Evolutionary conservation across 768 basidiomycete species (phyloP), one percentile per base, ranked within the genome.

Genomic region (Russula compacta): DNA sequence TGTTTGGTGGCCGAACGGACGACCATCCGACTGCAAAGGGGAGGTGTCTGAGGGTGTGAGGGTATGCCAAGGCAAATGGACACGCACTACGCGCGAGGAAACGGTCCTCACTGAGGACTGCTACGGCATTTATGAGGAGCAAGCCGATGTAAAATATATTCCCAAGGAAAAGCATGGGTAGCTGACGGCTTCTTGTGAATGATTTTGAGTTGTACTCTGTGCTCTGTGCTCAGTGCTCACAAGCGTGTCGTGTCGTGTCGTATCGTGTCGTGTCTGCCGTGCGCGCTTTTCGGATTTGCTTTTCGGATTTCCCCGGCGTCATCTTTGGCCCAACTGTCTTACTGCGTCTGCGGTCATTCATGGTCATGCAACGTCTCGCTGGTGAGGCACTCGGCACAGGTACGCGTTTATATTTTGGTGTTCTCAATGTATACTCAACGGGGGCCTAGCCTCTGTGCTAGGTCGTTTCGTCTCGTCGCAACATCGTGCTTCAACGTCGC

Each of bases 51-150:
- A 60, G 43, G 56, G 71, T 60, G 72, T 65, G 51, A 56, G 60
- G 63, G 40, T 4, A 21, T 50, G 38, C 49, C 42, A 39, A 39
- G 40, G 54, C 19, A 35, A 43, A 32, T 33, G 57, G 46, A 60
- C 53, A 80, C 88, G 67, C 71, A 95, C 94, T 93, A 71, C 86
- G 79, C 21, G 93, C 88, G 58, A 99, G 85, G 74, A 99, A 99
- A 7, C 95, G 83, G 68, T 99, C 95, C 74, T 99, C 95, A 69
- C 86, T 95, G 64, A 99, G 79, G 60, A 99, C 86, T 8, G 95
- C 95, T 72, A 98, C 84, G 48, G 94, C 92, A 73, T 99, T 98
- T 68, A 94, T 83, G 70, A 98, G 78, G 46, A 99, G 83, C 24
- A 99, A 79, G 29, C 84, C 77, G 58, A 93, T 87, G 77, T 97